phyloP scores from a whole-genome alignment of 495 filamentous ascomycete species.

The Xylaria grammica region DNA sequence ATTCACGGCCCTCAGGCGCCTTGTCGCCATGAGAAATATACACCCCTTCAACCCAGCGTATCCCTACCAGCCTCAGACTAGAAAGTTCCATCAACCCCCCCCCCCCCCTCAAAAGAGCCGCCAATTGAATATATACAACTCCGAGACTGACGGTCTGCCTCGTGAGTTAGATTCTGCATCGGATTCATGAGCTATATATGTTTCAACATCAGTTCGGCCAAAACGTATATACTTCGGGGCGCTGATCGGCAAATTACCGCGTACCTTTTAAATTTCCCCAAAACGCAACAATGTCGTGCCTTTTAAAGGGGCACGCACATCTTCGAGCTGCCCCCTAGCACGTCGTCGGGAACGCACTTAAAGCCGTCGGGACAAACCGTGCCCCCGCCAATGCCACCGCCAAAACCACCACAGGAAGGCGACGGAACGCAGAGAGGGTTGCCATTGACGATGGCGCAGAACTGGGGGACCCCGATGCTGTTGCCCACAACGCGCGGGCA shows the following conservation, averaged over 20 bases:
- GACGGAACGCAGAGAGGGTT: slow-evolving; percentile 5
- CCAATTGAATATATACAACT: no score
- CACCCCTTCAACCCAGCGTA: background rate
- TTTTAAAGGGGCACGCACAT: slow-evolving; percentile 7
- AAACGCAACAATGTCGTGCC: background rate
- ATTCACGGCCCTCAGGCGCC: no score
- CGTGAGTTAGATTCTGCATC: no score
- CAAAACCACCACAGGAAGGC: slow-evolving; percentile 5
- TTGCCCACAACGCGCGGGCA: slow-evolving; percentile 11
- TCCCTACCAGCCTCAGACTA: background rate
- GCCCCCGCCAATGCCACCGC: slow-evolving; percentile 10
- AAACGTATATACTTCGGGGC: no score
- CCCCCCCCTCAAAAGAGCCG: no score
- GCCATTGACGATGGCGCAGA: slow-evolving; percentile 15
- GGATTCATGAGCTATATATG: no score
- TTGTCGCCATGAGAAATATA: no score
- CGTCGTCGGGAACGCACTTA: slow-evolving; percentile 1
- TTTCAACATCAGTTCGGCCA: no score
- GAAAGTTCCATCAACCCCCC: background rate
- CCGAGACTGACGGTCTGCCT: background rate
- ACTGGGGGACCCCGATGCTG: slow-evolving; percentile 6
- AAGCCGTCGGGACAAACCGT: background rate
- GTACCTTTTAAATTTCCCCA: no score
- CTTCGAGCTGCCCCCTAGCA: background rate
- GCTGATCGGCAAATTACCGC: no score